These are phyloP conservation scores for Vaccinium darrowii DNA, from an alignment of 148 eudicot genomes.

Conservation along the genomic window DNA sequence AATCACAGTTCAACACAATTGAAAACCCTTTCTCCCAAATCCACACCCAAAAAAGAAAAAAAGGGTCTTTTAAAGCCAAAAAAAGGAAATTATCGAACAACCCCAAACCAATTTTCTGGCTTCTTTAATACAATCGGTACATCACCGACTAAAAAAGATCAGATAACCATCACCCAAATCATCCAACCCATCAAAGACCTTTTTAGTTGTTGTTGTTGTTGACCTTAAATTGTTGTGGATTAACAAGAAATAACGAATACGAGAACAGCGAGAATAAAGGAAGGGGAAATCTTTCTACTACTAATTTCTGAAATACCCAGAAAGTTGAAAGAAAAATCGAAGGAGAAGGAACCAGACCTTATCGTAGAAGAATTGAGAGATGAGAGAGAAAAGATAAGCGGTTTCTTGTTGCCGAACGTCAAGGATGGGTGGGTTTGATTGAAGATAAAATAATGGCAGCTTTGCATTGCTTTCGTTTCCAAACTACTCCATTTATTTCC, in stretches of 20 bases:
- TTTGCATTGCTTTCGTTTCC: slow-evolving; percentile 1
- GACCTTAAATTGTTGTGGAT: background rate
- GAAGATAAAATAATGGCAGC: background rate
- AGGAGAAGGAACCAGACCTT: slow-evolving; percentile 16
- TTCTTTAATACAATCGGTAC: background rate
- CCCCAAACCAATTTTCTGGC: background rate
- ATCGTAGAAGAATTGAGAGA: background rate
- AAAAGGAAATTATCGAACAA: background rate
- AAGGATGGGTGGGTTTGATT: slow-evolving; percentile 6
- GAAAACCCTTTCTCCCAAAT: slow-evolving; percentile 7
- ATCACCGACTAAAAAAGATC: background rate
- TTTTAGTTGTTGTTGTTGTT: background rate
- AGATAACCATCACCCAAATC: background rate
- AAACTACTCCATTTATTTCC: background rate
- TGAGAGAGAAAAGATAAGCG: background rate
- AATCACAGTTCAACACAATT: slow-evolving; percentile 21
- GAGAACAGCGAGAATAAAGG: background rate
- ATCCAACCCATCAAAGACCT: slow-evolving; percentile 16
- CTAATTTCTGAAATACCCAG: background rate
- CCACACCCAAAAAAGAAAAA: background rate
- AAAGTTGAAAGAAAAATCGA: background rate
- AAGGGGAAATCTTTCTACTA: background rate
- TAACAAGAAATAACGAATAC: background rate
- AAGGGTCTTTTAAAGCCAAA: background rate
- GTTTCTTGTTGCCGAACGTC: background rate